phyloP scores from a whole-genome alignment of 495 filamentous ascomycete species.

The Aspergillus sparsus region DNA sequence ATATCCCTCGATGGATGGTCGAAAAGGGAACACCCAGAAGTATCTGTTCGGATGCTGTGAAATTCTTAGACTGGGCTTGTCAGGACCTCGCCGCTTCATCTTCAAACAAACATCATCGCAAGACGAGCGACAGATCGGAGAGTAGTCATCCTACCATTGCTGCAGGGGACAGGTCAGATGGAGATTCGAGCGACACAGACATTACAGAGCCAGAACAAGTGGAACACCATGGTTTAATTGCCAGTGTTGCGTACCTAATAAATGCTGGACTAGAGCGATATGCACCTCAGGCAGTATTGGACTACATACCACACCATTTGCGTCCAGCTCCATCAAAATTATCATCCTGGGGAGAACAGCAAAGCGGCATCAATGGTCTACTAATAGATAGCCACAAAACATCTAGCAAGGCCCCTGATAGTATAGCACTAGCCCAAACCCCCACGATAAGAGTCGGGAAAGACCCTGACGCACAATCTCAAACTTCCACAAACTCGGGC shows the following conservation, averaged over 20 bases:
- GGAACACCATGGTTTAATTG: slow-evolving; percentile 46
- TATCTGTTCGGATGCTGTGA: slow-evolving; percentile 78
- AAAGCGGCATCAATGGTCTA: slow-evolving; percentile 8
- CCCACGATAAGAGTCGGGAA: not conserved
- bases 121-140: slow-evolving; percentile 21
- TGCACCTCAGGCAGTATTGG: slow-evolving; percentile 51
- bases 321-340: slow-evolving; percentile 38
- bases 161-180: slow-evolving; percentile 18
- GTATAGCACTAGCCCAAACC: not conserved
- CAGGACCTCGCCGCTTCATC: slow-evolving; percentile 47
- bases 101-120: slow-evolving; percentile 32
- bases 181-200: slow-evolving; percentile 21
- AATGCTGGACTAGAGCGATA: slow-evolving; percentile 43
- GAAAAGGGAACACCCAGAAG: slow-evolving; percentile 86
- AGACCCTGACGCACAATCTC: slow-evolving; percentile 27
- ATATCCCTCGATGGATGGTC: slow-evolving; percentile 90
- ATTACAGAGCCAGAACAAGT: slow-evolving; percentile 27
- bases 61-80: slow-evolving; percentile 84
- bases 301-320: slow-evolving; percentile 47
- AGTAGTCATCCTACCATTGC: slow-evolving; percentile 14
- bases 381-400: slow-evolving; percentile 15
- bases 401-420: slow-evolving; percentile 12
- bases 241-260: slow-evolving; percentile 45
- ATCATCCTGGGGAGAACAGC: slow-evolving; percentile 25
- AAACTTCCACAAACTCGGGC: slow-evolving; percentile 30